Base-by-base conservation (phyloP, 805 yeast species). In the Teunomyces funiuensis region DNA sequence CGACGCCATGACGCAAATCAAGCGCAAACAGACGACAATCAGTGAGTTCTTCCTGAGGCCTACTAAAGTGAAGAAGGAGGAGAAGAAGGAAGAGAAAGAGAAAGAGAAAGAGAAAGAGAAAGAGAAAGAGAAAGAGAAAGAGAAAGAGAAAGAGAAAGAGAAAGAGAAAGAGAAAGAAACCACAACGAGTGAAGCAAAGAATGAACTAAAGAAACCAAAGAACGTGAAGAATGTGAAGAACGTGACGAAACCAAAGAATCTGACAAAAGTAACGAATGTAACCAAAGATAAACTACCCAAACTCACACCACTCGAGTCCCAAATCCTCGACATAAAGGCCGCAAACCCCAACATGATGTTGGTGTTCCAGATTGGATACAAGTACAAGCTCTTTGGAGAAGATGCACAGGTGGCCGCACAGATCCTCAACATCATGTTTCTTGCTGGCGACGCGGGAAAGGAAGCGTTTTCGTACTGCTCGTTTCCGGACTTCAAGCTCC, bases 281-380 rank as follows among this genome's bases (percentile, higher is more conserved):
- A 10, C 38, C 17, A 23, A 34, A 22, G 6, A 27, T 13, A 13
- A 29, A 25, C 25, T 33, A 28, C 19, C 43, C 23, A 39, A 53
- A 37, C 43, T 67, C 27, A 70, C 96, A 0, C 97, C 97, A 0
- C 61, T 90, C 27, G 97, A 89, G 50, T 76, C 74, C 46, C 97
- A 90, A 60, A 80, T 82, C 45, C 66, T 81, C 20, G 83, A 80
- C 2, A 64, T 93, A 39, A 89, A 89, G 54, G 50, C 61, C 5
- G 53, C 61, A 2, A 66, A 91, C 55, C 55, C 55, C 39, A 96
- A 88, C 50, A 86, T 86, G 39, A 51, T 93, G 1, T 66, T 93
- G 6, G 82, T 93, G 0, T 73, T 91, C 18, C 93, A 93, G 58
- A 95, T 87, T 2, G 99, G 99, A 0, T 93, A 91, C 65, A 89